These are phyloP conservation scores for Centrapalus pauciflorus DNA, from an alignment of 129 eudicot species.

Conservation along the genomic window DNA sequence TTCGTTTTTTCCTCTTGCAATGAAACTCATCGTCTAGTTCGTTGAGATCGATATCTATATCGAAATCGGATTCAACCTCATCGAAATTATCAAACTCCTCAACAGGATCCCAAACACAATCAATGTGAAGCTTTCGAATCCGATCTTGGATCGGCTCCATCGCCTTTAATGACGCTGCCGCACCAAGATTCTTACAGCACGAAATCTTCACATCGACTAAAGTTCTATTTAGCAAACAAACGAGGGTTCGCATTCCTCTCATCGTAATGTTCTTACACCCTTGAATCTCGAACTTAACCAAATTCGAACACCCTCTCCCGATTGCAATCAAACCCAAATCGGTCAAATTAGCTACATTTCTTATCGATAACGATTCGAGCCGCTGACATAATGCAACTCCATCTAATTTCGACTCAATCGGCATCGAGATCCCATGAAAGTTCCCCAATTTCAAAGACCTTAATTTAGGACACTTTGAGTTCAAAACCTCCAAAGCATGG, in stretches of 20 bases:
- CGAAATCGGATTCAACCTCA: conserved; percentile 27
- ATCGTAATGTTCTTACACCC: conserved; percentile 75
- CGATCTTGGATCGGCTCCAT: conserved; percentile 68
- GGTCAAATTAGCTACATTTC: conserved; percentile 69
- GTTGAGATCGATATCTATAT: conserved; percentile 22
- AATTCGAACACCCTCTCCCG: conserved; percentile 72
- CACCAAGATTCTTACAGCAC: conserved; percentile 72
- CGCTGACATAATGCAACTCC: conserved; percentile 78
- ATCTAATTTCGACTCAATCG: conserved; percentile 63
- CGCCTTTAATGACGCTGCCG: conserved; percentile 53
- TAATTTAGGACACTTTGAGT: conserved; percentile 57
- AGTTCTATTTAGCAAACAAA: conserved; percentile 46
- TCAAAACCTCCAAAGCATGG: conserved; percentile 58
- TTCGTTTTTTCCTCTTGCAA: conserved; percentile 35
- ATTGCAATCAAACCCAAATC: conserved; percentile 87
- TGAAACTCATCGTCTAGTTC: conserved; percentile 27
- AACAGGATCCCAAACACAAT: conserved; percentile 60
- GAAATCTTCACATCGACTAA: conserved; percentile 73
- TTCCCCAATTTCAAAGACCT: conserved; percentile 59
- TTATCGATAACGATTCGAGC: conserved; percentile 64
- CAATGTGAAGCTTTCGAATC: conserved; percentile 68
- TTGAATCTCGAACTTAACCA: conserved; percentile 62
- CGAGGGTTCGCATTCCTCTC: conserved; percentile 76
- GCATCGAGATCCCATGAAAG: conserved; percentile 75
- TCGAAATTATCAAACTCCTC: conserved; percentile 42